These are phyloP conservation scores for Vigna nakashimae DNA, from an alignment of 306 rosid species.

Conservation along the genomic window DNA sequence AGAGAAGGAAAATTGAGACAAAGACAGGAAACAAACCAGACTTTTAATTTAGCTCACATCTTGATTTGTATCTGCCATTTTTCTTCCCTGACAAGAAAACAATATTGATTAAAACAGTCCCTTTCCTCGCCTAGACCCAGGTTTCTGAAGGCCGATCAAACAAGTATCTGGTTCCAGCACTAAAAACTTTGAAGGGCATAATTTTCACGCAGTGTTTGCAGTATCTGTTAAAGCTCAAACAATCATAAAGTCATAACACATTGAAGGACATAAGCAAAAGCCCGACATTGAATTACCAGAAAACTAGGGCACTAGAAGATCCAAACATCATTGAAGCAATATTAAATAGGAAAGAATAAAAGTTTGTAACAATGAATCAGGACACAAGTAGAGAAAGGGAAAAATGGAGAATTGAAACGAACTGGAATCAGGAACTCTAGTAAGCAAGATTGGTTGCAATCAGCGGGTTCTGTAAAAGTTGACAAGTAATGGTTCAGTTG, in stretches of 20 bases:
- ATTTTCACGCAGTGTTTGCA: neutral
- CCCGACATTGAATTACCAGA: neutral
- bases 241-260: constrained; percentile 17
- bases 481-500: neutral
- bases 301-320: neutral
- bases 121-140: neutral
- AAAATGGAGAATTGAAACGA: neutral
- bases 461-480: neutral
- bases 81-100: neutral
- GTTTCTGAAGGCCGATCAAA: neutral
- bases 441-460: neutral
- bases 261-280: constrained; percentile 16
- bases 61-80: neutral
- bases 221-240: neutral
- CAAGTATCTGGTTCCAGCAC: neutral
- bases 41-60: neutral
- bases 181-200: neutral
- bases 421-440: neutral
- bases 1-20: neutral
- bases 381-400: neutral
- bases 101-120: neutral
- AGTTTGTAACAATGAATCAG: neutral
- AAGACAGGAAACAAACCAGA: neutral
- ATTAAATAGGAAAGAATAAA: neutral
- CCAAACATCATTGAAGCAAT: constrained; percentile 5